These are phyloP conservation scores for Calonectria pteridis DNA, from an alignment of 2,329 filamentous ascomycete species.

Conservation along the genomic window DNA sequence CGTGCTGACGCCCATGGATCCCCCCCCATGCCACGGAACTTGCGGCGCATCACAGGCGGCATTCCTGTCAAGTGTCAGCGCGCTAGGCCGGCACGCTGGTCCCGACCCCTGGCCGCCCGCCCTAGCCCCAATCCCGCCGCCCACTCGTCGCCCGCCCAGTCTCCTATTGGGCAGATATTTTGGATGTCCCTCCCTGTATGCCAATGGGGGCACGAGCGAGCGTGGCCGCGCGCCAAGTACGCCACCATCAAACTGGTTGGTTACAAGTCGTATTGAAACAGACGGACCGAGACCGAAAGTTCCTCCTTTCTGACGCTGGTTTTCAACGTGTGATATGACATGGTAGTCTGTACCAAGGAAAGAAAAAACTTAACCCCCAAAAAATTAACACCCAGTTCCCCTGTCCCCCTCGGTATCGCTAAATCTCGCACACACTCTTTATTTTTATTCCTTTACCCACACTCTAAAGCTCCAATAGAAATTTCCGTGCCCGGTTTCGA, in stretches of 20 bases:
- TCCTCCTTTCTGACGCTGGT: too few relatives aligned
- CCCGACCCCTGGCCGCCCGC: not conserved
- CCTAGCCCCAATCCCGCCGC: not conserved
- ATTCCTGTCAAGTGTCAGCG: not conserved
- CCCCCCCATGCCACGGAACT: too few relatives aligned
- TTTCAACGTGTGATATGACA: too few relatives aligned
- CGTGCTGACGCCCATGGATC: not conserved
- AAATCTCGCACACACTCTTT: not conserved
- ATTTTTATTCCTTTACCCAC: not conserved
- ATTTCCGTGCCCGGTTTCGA: not conserved
- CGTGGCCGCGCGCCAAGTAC: too few relatives aligned
- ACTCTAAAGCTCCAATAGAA: not conserved
- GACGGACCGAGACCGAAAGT: not conserved
- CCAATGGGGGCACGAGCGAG: not conserved
- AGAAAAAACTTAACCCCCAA: not conserved
- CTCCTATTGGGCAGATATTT: not conserved
- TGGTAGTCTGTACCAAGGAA: too few relatives aligned
- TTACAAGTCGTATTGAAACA: not conserved
- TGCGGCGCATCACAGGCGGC: not conserved
- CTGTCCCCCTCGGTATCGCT: not conserved
- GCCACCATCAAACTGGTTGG: not conserved
- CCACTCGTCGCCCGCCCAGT: not conserved
- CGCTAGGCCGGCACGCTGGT: not conserved
- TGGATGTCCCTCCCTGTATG: not conserved
- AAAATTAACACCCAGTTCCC: not conserved